Percentiles rank a stretch among this genome's conserved stretches.
Conservation (phyloP, 2,329 filamentous ascomycete genomes). For the Podosphaera leucotricha region DNA sequence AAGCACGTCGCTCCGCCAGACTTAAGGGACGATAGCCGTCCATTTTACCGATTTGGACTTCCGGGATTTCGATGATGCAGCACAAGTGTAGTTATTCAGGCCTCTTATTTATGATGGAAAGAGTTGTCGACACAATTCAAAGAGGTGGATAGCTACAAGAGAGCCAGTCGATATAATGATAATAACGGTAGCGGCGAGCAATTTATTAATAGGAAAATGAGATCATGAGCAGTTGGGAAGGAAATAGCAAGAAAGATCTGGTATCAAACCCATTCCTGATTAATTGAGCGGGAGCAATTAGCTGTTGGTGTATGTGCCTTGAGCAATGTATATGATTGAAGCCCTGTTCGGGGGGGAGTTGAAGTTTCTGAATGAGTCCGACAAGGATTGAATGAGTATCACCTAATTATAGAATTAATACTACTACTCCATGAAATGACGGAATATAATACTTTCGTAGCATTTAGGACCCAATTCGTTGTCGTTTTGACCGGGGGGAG, state of each 20-base stretch:
- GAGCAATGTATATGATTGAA: neutral
- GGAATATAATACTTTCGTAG: too few species aligned
- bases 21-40: constrained; percentile 25
- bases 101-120: neutral
- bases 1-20: constrained; percentile 37
- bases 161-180: neutral
- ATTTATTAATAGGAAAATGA: neutral
- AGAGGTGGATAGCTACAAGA: neutral
- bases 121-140: neutral
- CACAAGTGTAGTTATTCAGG: neutral
- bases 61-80: neutral
- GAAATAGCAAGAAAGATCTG: neutral
- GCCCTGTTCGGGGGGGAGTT: neutral
- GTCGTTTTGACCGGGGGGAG: too few species aligned
- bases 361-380: neutral
- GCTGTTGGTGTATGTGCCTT: neutral
- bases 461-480: too few species aligned
- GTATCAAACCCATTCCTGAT: neutral
- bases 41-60: constrained; percentile 6
- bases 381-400: neutral
- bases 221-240: neutral
- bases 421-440: too few species aligned
- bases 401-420: neutral
- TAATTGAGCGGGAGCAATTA: neutral
- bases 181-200: neutral